These are phyloP conservation scores for Gardenia jasminoides DNA, from an alignment of 257 asterid species.

Conservation along the genomic window DNA sequence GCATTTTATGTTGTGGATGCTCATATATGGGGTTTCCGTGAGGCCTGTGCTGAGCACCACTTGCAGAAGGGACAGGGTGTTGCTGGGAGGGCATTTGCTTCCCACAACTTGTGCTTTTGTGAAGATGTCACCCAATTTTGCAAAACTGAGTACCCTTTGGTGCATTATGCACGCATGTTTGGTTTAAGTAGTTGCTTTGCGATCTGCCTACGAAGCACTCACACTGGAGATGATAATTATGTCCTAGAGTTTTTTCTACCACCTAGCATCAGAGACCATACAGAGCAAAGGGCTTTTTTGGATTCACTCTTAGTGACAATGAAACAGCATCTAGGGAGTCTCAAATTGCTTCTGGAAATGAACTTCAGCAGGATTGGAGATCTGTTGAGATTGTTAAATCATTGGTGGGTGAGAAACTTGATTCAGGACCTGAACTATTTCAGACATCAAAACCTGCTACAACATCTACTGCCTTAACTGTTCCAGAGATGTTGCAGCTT, in stretches of 20 bases:
- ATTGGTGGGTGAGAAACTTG: constrained; percentile 43
- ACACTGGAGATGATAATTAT: constrained; percentile 81
- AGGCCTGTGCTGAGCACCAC: constrained; percentile 92
- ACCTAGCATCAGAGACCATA: constrained; percentile 34
- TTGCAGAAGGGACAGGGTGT: constrained; percentile 90
- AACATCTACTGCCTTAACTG: constrained; percentile 35
- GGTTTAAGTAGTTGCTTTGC: constrained; percentile 71
- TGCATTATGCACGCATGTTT: constrained; percentile 88
- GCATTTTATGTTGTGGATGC: constrained; percentile 85
- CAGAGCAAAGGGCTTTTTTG: constrained; percentile 58
- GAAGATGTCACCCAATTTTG: constrained; percentile 62
- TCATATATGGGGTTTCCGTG: constrained; percentile 84
- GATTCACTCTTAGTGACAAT: constrained; percentile 65
- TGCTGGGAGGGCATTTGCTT: constrained; percentile 79
- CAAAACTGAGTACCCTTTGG: constrained; percentile 89
- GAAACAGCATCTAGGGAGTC: constrained; percentile 73
- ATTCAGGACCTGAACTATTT: constrained; percentile 35
- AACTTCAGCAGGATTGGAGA: constrained; percentile 65
- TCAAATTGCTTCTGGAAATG: constrained; percentile 81
- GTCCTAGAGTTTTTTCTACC: constrained; percentile 79
- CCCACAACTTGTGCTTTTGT: constrained; percentile 60
- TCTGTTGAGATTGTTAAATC: constrained; percentile 64
- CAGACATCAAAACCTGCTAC: constrained; percentile 28
- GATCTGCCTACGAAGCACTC: constrained; percentile 67
- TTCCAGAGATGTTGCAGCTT: constrained; percentile 32